Base-by-base conservation (phyloP, 2,329 filamentous ascomycete genomes). In the Xylaria hypoxylon region DNA sequence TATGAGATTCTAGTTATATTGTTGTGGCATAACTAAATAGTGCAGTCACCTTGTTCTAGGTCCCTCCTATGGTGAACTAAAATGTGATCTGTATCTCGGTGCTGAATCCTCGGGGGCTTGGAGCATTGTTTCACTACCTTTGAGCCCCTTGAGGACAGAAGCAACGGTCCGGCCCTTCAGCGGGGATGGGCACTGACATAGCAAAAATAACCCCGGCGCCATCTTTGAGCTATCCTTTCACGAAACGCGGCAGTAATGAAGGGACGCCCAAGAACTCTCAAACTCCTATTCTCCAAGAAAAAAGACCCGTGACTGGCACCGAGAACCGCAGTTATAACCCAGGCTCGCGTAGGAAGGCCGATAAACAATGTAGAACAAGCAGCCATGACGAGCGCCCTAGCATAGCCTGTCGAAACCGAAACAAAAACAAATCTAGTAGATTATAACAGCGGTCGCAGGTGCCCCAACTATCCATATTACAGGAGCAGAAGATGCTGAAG, bases 91-190 rank as follows among this genome's bases (percentile, higher is more conserved):
- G 15, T 60, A 42, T 60, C 57, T 52, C 17, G 33, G 22, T 22
- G 15, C 47, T 60, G 45, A 60, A 52, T 33, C 57, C 15, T 44
- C 47, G 11, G 57, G 33, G 26, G 15, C 19, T 35, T 60, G 57
- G 57, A 60, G 57, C 13, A 60, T 47, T 44, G 17, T 24, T 31
- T 60, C 45, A 13, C 47, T 22, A 7, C 47, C 45, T 42, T 44
- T 35, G 15, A 33, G 17, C 13, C 57, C 57, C 17, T 19, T 7
- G 22, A 22, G 31, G 1, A 44, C 22, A 42, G 56, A 59, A 47
- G 40, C 33, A 7, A n/a, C n/a, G n/a, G 5, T 11, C 44, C 19
- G 4, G 22, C 44, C 5, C 5, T 26, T 33, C 28, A 8, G 40
- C 10, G 44, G 22, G 33, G 47, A 33, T n/a, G n/a, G n/a, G 15